Evolutionary conservation across 306 rosid genomes (phyloP), one percentile per base, ranked within the genome.

Genomic region (Biancaea sappan): DNA sequence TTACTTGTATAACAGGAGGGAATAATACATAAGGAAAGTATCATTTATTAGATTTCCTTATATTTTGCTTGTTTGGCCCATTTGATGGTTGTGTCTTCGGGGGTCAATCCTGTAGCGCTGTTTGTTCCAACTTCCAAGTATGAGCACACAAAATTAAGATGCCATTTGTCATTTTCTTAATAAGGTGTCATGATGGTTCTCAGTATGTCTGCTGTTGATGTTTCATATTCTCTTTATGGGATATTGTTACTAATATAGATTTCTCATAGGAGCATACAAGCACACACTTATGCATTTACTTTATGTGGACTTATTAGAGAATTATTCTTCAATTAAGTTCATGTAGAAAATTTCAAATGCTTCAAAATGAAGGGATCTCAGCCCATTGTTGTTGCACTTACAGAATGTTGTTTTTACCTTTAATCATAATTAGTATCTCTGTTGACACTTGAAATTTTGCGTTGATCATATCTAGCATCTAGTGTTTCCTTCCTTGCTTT

Each of bases 121-220:
- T 18, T 14, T 76, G 21, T 56, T 52, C 37, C n/a, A n/a, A n/a
- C n/a, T n/a, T n/a, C 56, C 29, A 26, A 52, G 32, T 56, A 44
- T 46, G 28, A 48, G n/a, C 41, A 26, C 59, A 40, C 46, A 14
- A 67, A 71, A 50, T 29, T 29, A 29, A 58, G 61, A 56, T 76
- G 66, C 56, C 21, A n/a, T 57, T 53, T 80, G 47, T 46, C 54
- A 5, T 74, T 74, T 46, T 69, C 56, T 38, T 67, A 6, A 50
- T 4, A 13, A 18, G 34, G 57, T 18, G 21, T 75, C 15, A 9
- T 19, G 2, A 12, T 22, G 26, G 41, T 74, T 58, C n/a, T 24
- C 48, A 14, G 58, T 67, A 59, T 60, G 50, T 56, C 15, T 26
- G 15, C 56, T 2, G 38, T 43, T 16, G 56, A 25, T 50, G 21